Evolutionary conservation across 306 rosid species (phyloP), one percentile per base, ranked within the genome.

Genomic region (Gastrolobium bilobum): DNA sequence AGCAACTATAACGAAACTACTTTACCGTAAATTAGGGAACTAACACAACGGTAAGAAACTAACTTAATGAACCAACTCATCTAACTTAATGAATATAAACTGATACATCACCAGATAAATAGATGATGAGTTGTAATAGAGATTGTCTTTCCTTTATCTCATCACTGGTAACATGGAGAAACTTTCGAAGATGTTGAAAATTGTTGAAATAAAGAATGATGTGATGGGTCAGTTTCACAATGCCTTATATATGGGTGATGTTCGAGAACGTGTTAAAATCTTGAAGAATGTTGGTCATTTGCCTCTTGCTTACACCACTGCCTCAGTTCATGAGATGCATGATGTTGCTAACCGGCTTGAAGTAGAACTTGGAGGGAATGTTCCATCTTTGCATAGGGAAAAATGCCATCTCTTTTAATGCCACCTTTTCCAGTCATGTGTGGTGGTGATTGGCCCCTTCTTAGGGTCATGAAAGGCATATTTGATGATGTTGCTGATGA

Each of bases 141-240:
- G n/a, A n/a, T n/a, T n/a, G n/a, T n/a, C 96, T 35, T 89, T 91
- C 75, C 90, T 91, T 39, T 91, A 91, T 79, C 96, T 91, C 60
- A 66, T 89, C 48, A 91, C 87, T 15, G 96, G 96, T 84, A 87
- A 91, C 79, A 79, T 56, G 33, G 89, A 89, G 13, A 91, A 91
- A 73, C 87, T 91, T 64, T 84, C 93, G 8, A 91, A 91, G 84
- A 91, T 91, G 96, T 75, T 91, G 75, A 89, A 89, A 86, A 89
- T 91, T 73, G 96, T 93, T 48, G 93, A 87, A 84, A 91, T 91
- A 13, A 91, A 89, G 73, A 87, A 91, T 79, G 96, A 91, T 67
- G 93, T 91, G 61, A 91, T 89, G 96, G 96, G 96, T 29, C 96
- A 91, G 48, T 91, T 91, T 78, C 96, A 89, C 78, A 89, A 89